Conservation (phyloP, 2,329 filamentous ascomycete genomes). For the Venturia aucupariae region DNA sequence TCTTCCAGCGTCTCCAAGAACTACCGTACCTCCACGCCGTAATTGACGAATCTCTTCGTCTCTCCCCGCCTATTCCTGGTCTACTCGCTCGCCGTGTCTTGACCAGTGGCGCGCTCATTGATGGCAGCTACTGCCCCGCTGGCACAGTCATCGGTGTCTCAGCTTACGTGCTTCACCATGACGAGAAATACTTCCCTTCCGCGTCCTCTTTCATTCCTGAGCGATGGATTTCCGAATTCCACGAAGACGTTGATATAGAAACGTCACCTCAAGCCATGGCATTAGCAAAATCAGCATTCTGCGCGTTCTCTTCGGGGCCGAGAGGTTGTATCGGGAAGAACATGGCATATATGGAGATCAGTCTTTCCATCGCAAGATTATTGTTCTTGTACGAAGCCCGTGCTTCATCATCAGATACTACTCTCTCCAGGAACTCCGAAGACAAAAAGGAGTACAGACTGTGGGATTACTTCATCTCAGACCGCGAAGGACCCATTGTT, state of each 20-base stretch:
- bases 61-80: too few species aligned
- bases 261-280: background rate
- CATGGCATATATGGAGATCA: background rate
- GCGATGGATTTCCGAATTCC: constrained; percentile 12
- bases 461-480: background rate
- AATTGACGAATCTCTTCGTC: too few species aligned
- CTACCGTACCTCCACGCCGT: too few species aligned
- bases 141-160: too few species aligned
- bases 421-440: background rate
- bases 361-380: background rate
- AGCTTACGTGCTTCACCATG: too few species aligned
- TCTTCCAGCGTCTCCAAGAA: too few species aligned
- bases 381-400: background rate
- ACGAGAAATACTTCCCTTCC: too few species aligned
- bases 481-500: background rate
- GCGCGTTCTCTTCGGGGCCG: background rate
- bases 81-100: too few species aligned
- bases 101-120: too few species aligned
- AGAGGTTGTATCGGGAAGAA: constrained; percentile 5
- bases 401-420: background rate
- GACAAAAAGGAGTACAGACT: background rate
- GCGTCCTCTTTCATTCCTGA: background rate
- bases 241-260: too few species aligned
- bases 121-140: too few species aligned
- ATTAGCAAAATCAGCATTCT: background rate